Evolutionary conservation across 139 green algal species (phyloP), one percentile per base, ranked within the genome.

Genomic region (Monoraphidium neglectum): DNA sequence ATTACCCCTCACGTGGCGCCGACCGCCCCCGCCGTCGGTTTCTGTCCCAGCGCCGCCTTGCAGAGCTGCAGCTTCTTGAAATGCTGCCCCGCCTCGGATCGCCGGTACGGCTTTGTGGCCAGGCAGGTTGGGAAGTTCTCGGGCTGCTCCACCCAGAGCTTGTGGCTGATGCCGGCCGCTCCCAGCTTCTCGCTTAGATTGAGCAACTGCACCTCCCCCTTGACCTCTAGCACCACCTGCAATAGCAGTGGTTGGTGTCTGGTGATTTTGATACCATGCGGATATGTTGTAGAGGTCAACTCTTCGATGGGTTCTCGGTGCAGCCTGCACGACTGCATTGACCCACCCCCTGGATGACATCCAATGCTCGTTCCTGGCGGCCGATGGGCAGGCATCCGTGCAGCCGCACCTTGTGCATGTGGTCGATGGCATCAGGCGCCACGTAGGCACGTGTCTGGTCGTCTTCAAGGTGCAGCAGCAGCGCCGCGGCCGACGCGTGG

Each of bases 81-180:
- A 60, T 88, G 79, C 13, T 78, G 54, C 10, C 72, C 78, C 21
- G 97, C 82, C 15, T 82, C 26, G 0, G 76, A 84, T 68, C 97
- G 97, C 26, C 60, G 74, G 59, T 90, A 91, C 0, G 95, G 95
- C 43, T 89, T 90, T 16, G 93, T 97, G 35, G 96, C 96, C 18
- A 99, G 74, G 73, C 90, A 95, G 0, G 96, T 99, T 1, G 88
- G 71, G 70, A 92, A 92, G 77, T 96, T 80, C 79, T 99, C 96
- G 12, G 96, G 96, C 87, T 99, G 95, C 84, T 99, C 96, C 8
- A 97, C 71, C 96, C 96, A 99, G 49, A 98, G 82, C 81, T 97
- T 97, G 84, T 97, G 90, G 21, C 53, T 36, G 12, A 99, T 77
- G 28, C 90, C 91, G 30, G 82, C 88, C 35, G 90, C 87, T 0